Conservation (phyloP, 495 filamentous ascomycete species). For the Gamarada debralockiae region DNA sequence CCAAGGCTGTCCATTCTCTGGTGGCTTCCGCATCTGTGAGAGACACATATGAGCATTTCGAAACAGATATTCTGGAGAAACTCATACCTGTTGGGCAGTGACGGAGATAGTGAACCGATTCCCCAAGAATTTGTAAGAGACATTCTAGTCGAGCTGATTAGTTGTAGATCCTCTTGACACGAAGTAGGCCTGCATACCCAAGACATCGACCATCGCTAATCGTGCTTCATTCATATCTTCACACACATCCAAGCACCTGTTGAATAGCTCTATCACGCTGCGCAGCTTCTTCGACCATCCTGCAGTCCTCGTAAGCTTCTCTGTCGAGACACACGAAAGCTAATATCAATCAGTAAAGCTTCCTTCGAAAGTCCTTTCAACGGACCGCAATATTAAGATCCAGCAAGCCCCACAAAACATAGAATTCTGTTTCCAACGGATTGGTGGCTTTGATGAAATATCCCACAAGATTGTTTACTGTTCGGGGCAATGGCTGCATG, state of each 20-base stretch:
- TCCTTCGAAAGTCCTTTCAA: too few relatives aligned
- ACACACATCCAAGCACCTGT: slow-evolving; percentile 10
- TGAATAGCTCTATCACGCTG: slow-evolving; percentile 7
- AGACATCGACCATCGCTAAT: slow-evolving; percentile 11
- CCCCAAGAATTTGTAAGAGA: slow-evolving; percentile 5
- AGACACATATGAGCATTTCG: not conserved
- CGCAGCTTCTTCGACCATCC: slow-evolving; percentile 9
- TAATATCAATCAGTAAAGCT: not conserved
- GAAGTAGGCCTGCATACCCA: slow-evolving; percentile 3
- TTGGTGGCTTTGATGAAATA: slow-evolving; percentile 1
- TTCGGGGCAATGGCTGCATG: slow-evolving; percentile 6
- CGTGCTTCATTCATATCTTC: slow-evolving; percentile 13
- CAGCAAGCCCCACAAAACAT: slow-evolving; percentile 11
- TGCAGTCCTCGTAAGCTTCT: not conserved
- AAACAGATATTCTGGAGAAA: not conserved
- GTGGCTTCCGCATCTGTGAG: slow-evolving; percentile 11
- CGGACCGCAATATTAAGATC: slow-evolving; percentile 11
- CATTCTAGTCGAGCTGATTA: too few relatives aligned
- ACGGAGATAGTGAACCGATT: slow-evolving; percentile 12
- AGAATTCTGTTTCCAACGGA: slow-evolving; percentile 4
- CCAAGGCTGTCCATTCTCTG: slow-evolving; percentile 1
- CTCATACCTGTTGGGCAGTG: slow-evolving; percentile 7
- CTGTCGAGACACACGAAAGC: slow-evolving; percentile 2
- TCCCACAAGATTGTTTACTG: slow-evolving; percentile 5
- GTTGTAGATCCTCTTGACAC: not conserved